Percentiles rank a stretch among this genome's conserved stretches.
Evolutionary conservation across 2,329 filamentous ascomycete genomes (phyloP).

Genomic region (Conoideocrella luteorostrata): DNA sequence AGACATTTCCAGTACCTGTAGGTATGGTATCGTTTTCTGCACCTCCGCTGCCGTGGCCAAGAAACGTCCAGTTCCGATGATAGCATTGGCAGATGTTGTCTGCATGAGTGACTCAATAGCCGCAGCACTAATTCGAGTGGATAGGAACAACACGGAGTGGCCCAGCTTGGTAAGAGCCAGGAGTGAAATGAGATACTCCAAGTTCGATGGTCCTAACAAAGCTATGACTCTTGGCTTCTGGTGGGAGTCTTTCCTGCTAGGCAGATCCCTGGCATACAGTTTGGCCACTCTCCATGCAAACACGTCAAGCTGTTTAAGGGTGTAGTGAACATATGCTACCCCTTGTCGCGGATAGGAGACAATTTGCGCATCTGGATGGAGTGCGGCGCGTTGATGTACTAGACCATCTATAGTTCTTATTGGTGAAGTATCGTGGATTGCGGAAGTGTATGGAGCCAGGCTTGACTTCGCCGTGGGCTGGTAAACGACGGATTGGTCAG

Average conservation of each 20-base stretch:
- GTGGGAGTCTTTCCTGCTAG: slow-evolving; percentile 14
- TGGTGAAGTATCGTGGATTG: slow-evolving; percentile 12
- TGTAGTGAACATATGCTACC: slow-evolving; percentile 39
- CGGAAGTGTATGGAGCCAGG: no score
- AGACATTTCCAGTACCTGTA: slow-evolving; percentile 22
- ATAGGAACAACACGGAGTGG: slow-evolving; percentile 37
- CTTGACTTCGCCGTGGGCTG: neutral
- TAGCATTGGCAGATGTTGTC: slow-evolving; percentile 17
- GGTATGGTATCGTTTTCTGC: slow-evolving; percentile 10
- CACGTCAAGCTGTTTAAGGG: slow-evolving; percentile 37
- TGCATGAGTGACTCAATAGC: slow-evolving; percentile 24
- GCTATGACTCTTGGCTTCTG: slow-evolving; percentile 34
- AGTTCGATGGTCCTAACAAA: slow-evolving; percentile 44
- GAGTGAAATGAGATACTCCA: slow-evolving; percentile 48
- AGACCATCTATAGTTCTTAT: slow-evolving; percentile 20
- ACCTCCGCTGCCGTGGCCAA: slow-evolving; percentile 15
- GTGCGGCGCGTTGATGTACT: slow-evolving; percentile 17
- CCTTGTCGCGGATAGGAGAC: slow-evolving; percentile 37
- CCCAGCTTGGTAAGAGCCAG: slow-evolving; percentile 49
- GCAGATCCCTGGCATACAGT: slow-evolving; percentile 16
- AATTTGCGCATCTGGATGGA: slow-evolving; percentile 28
- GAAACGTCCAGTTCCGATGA: slow-evolving; percentile 20
- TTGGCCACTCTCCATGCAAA: slow-evolving; percentile 24
- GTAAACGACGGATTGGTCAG: neutral
- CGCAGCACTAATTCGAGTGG: slow-evolving; percentile 23